Percentiles rank a stretch among this genome's conserved stretches.
Conservation (phyloP, 2,329 filamentous ascomycete species). For the Scedosporium apiospermum region DNA sequence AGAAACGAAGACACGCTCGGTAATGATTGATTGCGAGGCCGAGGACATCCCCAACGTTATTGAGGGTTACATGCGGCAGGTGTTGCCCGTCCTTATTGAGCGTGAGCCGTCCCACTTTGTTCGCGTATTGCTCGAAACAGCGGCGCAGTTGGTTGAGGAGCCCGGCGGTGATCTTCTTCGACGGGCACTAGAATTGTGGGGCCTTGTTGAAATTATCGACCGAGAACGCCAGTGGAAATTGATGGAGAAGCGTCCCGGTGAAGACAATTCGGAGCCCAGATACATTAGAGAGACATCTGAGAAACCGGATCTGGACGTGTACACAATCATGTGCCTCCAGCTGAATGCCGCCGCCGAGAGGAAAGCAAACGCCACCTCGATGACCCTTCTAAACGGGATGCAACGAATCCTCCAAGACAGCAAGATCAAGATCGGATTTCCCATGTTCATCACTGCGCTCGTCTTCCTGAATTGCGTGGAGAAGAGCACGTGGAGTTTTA, state of each 20-base stretch:
- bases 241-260: constrained; percentile 33
- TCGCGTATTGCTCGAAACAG: constrained; percentile 46
- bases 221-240: constrained; percentile 54
- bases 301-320: constrained; percentile 44
- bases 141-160: constrained; percentile 32
- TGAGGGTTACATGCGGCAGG: constrained; percentile 50
- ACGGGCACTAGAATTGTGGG: constrained; percentile 54
- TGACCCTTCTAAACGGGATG: constrained; percentile 47
- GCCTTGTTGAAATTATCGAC: constrained; percentile 55
- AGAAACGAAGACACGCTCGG: constrained; percentile 24
- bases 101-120: constrained; percentile 53
- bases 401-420: constrained; percentile 52
- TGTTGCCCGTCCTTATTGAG: constrained; percentile 47
- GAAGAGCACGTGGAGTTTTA: constrained; percentile 60
- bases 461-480: constrained; percentile 58
- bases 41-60: constrained; percentile 51
- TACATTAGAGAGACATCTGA: constrained; percentile 38
- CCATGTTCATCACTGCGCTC: constrained; percentile 51
- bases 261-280: constrained; percentile 27
- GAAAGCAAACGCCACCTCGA: constrained; percentile 51
- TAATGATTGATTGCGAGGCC: constrained; percentile 52
- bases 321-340: constrained; percentile 54
- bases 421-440: constrained; percentile 49
- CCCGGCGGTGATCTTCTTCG: constrained; percentile 44
- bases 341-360: constrained; percentile 56